Evolutionary conservation across 2,329 filamentous ascomycete genomes (phyloP).

Genomic region (Pyricularia grisea): DNA sequence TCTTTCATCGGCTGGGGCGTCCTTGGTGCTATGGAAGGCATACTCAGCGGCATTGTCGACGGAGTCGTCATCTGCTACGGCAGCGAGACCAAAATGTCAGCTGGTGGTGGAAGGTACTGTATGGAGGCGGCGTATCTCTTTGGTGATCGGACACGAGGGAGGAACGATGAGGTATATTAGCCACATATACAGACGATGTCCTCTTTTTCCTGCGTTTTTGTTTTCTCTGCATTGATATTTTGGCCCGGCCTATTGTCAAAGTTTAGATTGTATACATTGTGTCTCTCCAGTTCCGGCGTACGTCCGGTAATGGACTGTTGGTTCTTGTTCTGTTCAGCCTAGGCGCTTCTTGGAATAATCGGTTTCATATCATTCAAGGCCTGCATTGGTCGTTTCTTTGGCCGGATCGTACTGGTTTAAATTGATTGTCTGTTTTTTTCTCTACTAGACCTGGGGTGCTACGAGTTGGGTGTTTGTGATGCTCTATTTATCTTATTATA

Average conservation of each 20-base stretch:
- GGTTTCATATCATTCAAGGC: background rate
- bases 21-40: slow-evolving; percentile 81
- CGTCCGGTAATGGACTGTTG: background rate
- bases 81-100: slow-evolving; percentile 66
- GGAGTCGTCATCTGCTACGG: slow-evolving; percentile 90
- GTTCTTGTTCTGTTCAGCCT: background rate
- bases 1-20: slow-evolving; percentile 94
- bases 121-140: slow-evolving; percentile 86
- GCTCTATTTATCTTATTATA: background rate
- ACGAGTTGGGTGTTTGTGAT: background rate
- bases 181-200: background rate
- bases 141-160: slow-evolving; percentile 41
- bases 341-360: background rate
- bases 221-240: background rate
- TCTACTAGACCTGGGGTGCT: background rate
- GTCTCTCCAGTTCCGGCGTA: background rate
- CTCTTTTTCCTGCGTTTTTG: background rate
- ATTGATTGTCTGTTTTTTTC: background rate
- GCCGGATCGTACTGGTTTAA: background rate
- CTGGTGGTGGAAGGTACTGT: slow-evolving; percentile 69
- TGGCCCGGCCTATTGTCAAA: background rate
- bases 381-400: background rate
- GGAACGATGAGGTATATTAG: background rate
- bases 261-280: background rate
- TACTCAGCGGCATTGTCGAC: slow-evolving; percentile 79